Conservation (phyloP, 208 protist species). For the Willaertia magna region DNA sequence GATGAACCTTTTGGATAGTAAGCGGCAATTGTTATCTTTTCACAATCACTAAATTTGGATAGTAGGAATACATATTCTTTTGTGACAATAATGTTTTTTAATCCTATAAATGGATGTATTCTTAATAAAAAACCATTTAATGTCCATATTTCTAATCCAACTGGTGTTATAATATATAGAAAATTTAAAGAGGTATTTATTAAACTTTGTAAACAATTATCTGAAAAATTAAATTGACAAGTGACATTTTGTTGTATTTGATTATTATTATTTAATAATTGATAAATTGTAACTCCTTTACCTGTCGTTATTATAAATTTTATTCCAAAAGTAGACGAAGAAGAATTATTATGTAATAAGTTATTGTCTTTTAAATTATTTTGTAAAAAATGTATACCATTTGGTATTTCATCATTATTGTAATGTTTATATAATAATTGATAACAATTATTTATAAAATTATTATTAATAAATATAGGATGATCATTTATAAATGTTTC, state of each 20-base stretch:
- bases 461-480: neutral
- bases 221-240: neutral
- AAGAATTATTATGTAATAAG: neutral
- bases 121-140: neutral
- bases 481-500: neutral
- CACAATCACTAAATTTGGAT: neutral
- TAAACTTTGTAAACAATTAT: neutral
- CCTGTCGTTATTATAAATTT: neutral
- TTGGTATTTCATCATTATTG: neutral
- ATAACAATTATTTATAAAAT: neutral
- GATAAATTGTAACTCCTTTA: neutral
- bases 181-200: neutral
- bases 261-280: neutral
- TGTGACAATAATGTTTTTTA: neutral
- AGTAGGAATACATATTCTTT: neutral
- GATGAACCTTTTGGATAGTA: too few relatives aligned
- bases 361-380: neutral
- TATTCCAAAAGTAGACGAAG: neutral
- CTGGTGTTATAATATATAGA: neutral
- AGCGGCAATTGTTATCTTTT: neutral
- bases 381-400: neutral
- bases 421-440: conserved; percentile 1
- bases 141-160: neutral
- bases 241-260: neutral
- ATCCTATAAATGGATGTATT: neutral